Conservation (phyloP, 1,284 basidiomycete species). For the Microbotryum violaceum region DNA sequence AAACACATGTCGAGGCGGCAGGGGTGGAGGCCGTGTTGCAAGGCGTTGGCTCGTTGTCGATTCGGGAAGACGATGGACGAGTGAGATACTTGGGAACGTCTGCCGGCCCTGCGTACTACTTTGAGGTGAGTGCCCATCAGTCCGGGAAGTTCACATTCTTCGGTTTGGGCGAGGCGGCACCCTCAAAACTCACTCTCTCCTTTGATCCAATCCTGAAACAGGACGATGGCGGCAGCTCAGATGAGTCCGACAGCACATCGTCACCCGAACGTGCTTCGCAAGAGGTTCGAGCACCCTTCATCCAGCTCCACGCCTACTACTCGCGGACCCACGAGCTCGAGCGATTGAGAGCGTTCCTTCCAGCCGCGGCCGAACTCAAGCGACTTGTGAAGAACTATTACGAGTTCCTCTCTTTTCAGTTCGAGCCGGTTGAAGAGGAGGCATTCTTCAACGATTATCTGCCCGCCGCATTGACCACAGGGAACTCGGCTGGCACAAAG, state of each 20-base stretch:
- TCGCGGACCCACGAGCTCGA: too few species aligned
- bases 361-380: conserved; percentile 10
- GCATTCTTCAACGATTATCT: conserved; percentile 25
- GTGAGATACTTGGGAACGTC: conserved; percentile 17
- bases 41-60: conserved; percentile 22
- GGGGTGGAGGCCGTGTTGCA: neutral
- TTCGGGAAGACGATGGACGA: conserved; percentile 8
- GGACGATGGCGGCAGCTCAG: neutral
- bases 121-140: conserved; percentile 8
- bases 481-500: conserved; percentile 18
- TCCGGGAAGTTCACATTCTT: too few species aligned
- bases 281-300: conserved; percentile 1
- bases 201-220: neutral
- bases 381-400: conserved; percentile 17
- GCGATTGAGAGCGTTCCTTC: too few species aligned
- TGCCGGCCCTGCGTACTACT: conserved; percentile 12
- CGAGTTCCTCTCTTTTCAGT: conserved; percentile 19
- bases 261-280: neutral
- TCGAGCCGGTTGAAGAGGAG: conserved; percentile 12
- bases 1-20: neutral
- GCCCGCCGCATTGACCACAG: conserved; percentile 13
- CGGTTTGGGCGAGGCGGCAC: too few species aligned
- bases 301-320: conserved; percentile 6
- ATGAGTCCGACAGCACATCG: neutral
- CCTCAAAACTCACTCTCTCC: too few species aligned